A percentile compares a stretch with the other conserved stretches of the same genome.
Conservation (phyloP, 306 rosid species). For the Erythrophleum fordii region DNA sequence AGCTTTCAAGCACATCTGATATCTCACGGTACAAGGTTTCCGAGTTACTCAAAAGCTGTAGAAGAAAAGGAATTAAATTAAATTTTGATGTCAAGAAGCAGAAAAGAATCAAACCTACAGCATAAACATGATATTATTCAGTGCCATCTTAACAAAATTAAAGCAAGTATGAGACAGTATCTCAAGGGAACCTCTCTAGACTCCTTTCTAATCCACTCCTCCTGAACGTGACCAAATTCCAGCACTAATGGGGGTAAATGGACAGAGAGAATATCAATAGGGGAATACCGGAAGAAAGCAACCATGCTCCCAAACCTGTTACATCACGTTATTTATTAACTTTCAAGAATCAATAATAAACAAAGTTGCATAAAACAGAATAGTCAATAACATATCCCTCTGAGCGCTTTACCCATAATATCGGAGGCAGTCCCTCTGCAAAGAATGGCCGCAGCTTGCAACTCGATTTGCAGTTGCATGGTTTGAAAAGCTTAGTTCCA, state of each 20-base stretch:
- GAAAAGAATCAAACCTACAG: slow-evolving; percentile 13
- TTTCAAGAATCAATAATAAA: slow-evolving; percentile 34
- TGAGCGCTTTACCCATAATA: slow-evolving; percentile 77
- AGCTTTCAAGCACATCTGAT: slow-evolving; percentile 63
- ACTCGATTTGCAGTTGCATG: slow-evolving; percentile 99
- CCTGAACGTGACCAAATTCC: slow-evolving; percentile 73
- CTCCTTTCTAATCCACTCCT: slow-evolving; percentile 79
- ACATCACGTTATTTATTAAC: slow-evolving; percentile 36
- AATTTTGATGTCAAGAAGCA: slow-evolving; percentile 19
- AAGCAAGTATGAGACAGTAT: slow-evolving; percentile 30
- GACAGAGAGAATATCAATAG: slow-evolving; percentile 88
- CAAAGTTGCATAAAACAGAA: slow-evolving; percentile 29
- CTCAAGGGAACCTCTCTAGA: slow-evolving; percentile 70
- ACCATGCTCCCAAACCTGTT: slow-evolving; percentile 95
- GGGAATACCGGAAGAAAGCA: slow-evolving; percentile 92
- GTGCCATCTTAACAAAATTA: slow-evolving; percentile 19
- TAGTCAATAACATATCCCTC: slow-evolving; percentile 3
- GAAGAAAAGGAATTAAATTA: slow-evolving; percentile 28
- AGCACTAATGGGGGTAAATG: slow-evolving; percentile 83
- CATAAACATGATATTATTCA: slow-evolving; percentile 12
- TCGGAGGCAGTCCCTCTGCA: slow-evolving; percentile 98
- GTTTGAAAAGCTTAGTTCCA: slow-evolving; percentile 98
- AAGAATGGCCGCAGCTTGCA: slow-evolving; percentile 96
- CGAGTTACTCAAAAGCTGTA: slow-evolving; percentile 74
- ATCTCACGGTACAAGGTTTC: slow-evolving; percentile 78